A percentile compares a stretch with the other conserved stretches of the same genome.
Conservation (phyloP, 768 basidiomycete species). For the Boletus tomentosulus region DNA sequence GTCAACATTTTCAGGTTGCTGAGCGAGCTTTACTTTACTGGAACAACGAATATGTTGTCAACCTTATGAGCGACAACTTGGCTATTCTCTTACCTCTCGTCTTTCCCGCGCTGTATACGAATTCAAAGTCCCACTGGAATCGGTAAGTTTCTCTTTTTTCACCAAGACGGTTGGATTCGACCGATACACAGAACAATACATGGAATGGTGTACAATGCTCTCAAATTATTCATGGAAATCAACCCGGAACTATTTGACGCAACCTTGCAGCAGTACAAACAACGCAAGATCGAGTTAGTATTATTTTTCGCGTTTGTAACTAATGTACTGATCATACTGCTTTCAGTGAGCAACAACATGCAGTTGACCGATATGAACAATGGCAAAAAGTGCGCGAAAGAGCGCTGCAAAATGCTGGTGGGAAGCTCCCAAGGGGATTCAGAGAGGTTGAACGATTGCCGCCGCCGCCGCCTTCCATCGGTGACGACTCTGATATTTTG, state of each 20-base stretch:
- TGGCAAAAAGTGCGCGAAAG: constrained; percentile 84
- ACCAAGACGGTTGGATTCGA: constrained; percentile 5
- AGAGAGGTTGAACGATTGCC: constrained; percentile 63
- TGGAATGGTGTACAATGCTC: constrained; percentile 97
- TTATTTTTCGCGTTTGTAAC: not conserved
- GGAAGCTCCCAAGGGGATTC: constrained; percentile 68
- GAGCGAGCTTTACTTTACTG: constrained; percentile 96
- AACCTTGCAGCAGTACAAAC: constrained; percentile 89
- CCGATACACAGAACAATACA: constrained; percentile 78
- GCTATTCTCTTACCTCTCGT: constrained; percentile 87
- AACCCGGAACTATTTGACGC: constrained; percentile 96
- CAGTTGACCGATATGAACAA: constrained; percentile 77
- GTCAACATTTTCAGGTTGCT: constrained; percentile 99
- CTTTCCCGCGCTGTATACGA: constrained; percentile 92
- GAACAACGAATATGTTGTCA: constrained; percentile 99
- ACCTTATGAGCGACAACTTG: constrained; percentile 97
- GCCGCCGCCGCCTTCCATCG: constrained; percentile 71
- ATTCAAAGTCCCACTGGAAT: constrained; percentile 98
- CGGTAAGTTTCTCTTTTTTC: constrained; percentile 51
- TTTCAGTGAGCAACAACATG: constrained; percentile 80
- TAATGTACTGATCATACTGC: not conserved
- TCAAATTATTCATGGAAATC: constrained; percentile 99
- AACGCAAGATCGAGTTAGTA: constrained; percentile 77
- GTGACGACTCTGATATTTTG: constrained; percentile 82
- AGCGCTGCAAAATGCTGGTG: constrained; percentile 68